A percentile compares a stretch with the other conserved stretches of the same genome.
Evolutionary conservation across 257 asterid genomes (phyloP).

Genomic region (Craterostigma plantagineum): DNA sequence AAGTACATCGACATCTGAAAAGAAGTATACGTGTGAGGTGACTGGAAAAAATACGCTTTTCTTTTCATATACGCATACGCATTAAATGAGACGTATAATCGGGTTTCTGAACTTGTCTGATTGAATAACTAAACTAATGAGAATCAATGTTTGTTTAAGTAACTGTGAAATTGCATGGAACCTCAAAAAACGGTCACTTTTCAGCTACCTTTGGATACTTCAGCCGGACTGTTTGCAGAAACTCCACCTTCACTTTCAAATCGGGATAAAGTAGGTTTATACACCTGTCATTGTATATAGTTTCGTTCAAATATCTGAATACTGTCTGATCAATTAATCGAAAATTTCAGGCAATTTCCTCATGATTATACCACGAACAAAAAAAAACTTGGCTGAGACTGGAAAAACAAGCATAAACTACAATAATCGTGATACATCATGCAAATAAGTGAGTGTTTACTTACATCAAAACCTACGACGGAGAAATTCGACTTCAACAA

Average conservation of each 20-base stretch:
- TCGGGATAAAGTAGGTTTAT: conserved; percentile 65
- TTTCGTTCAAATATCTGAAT: conserved; percentile 5
- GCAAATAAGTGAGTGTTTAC: conserved; percentile 12
- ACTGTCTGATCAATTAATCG: neutral
- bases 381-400: too few species aligned
- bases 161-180: conserved; percentile 11
- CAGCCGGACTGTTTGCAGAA: conserved; percentile 66
- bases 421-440: too few species aligned
- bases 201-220: conserved; percentile 62
- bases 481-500: conserved; percentile 66
- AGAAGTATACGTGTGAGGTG: too few species aligned
- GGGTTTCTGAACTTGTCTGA: too few species aligned
- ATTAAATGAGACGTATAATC: too few species aligned
- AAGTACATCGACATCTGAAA: conserved; percentile 64
- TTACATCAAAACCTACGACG: conserved; percentile 79
- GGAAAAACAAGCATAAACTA: too few species aligned
- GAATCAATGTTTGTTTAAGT: conserved; percentile 2
- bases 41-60: too few species aligned
- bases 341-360: too few species aligned
- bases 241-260: conserved; percentile 80
- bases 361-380: too few species aligned
- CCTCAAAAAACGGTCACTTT: too few species aligned
- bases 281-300: conserved; percentile 34
- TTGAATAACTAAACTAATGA: too few species aligned
- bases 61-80: too few species aligned